Base-by-base conservation (phyloP, 805 yeast genomes). In the Candida quercuum region DNA sequence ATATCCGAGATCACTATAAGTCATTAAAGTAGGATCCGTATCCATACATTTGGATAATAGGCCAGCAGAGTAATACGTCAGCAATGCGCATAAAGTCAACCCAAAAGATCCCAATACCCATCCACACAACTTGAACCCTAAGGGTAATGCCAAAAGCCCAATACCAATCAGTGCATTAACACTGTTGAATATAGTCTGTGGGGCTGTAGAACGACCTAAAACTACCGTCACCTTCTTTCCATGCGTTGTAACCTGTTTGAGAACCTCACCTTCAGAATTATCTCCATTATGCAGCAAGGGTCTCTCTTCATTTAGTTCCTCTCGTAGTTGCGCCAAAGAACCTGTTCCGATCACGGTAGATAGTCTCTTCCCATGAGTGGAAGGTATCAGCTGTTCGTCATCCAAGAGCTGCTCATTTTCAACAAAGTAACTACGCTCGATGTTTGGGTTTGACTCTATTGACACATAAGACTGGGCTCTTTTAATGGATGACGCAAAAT, bases 1-100 rank as follows among this genome's bases (percentile, higher is more conserved):
- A 50, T 76, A 81, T 4, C 94, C 95, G 33, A 88, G 67, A 62
- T 88, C 96, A 0, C 95, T 94, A 57, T 87, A 88, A 0, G 96
- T 84, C 69, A 82, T 78, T 36, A 87, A 62, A 0, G 93, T 80
- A 13, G 74, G 80, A 61, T 87, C 93, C 1, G 87, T 81, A 44
- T 81, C 87, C 71, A 87, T 71, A 46, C 95, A 79, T 41, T 73
- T 70, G 12, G 91, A 80, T 40, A 88, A 66, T 35, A 86, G 63
- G 6, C 70, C 70, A 8, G 96, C 96, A 2, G 93, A 80, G 69
- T 86, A 78, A 47, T 72, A 81, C 3, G 96, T 87, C 21, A 78
- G 61, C 10, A 65, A 35, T 1, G 93, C 93, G 55, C 89, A 78
- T 3, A 71, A 42, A 1, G 73, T 40, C 38, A 88, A 60, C 18